These are phyloP conservation scores for Coffea humblotiana DNA, from an alignment of 305 asterid genomes.

Conservation along the genomic window DNA sequence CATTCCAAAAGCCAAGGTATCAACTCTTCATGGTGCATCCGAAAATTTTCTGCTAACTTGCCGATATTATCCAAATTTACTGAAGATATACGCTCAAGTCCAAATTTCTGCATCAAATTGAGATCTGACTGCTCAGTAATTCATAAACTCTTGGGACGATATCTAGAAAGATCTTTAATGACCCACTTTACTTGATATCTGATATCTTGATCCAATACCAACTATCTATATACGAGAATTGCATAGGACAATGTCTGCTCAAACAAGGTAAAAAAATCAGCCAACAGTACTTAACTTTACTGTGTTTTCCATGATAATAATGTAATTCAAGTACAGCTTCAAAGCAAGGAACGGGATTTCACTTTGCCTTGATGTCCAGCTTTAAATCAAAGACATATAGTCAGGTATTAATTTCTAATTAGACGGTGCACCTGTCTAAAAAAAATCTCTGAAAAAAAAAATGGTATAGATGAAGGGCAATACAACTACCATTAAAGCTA, in stretches of 20 bases:
- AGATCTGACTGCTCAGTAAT: constrained; percentile 3
- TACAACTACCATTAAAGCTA: neutral
- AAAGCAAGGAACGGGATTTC: neutral
- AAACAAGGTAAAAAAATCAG: neutral
- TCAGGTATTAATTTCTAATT: neutral
- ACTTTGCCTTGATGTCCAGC: neutral
- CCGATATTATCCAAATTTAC: constrained; percentile 60
- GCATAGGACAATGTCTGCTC: neutral
- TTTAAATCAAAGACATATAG: neutral
- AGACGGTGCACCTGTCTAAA: constrained; percentile 1
- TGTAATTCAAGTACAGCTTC: neutral
- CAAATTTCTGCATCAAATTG: constrained; percentile 56
- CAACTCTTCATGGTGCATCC: constrained; percentile 42
- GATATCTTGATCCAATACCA: neutral
- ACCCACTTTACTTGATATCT: neutral
- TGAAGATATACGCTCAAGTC: constrained; percentile 37
- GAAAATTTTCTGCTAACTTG: constrained; percentile 55
- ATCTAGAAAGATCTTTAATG: neutral
- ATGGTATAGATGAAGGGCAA: neutral
- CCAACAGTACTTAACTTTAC: neutral
- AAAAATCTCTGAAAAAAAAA: constrained; percentile 1
- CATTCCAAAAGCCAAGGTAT: constrained; percentile 75
- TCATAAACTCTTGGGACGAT: neutral
- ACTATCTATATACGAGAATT: neutral
- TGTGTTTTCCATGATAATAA: neutral